Evolutionary conservation across 2,329 filamentous ascomycete species (phyloP), one percentile per base, ranked within the genome.

Genomic region (Cytospora paraplurivora): DNA sequence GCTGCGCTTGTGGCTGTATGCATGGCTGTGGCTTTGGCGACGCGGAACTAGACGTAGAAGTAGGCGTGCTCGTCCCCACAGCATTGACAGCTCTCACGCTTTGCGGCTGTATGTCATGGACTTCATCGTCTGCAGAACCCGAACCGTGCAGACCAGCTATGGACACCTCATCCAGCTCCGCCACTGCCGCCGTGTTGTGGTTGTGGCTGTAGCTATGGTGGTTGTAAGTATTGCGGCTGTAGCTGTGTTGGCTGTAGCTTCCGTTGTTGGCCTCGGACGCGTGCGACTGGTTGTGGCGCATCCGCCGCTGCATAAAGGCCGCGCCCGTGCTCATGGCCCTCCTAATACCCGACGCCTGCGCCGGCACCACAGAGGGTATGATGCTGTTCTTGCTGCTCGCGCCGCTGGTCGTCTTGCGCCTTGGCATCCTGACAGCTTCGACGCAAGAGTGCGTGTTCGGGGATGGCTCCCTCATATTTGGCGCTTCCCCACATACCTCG

Each of bases 281-380:
- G 11, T 47, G 44, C 44, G 44, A 19, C 17, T 44, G n/a, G 68
- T 35, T 67, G 63, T 71, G 44, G n/a, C 44, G 67, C 41, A 72
- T 71, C n/a, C 72, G 74, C 32, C 74, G 74, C 62, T 80, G 77
- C 72, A 82, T 76, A 59, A 79, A 82, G 5, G 79, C 78, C 1
- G 78, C 77, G 0, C 81, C 81, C 0, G 78, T 78, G 50, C 80
- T 83, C 4, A 78, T 77, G 2, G 79, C 75, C 32, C 80, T 75
- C 37, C 75, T 76, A 11, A 73, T 19, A 35, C 65, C 59, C 6
- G 37, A 38, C 19, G 62, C 52, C 34, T 64, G 65, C 37, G 41
- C 41, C 13, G 58, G 27, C 38, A 17, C 13, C 15, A 17, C 10
- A 6, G 38, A 15, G 6, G 38, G 38, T 17, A 17, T 15, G 38